Percentiles rank a stretch among this genome's conserved stretches.
Evolutionary conservation across 805 yeast genomes (phyloP).

Genomic region (Alloascoidea africana): DNA sequence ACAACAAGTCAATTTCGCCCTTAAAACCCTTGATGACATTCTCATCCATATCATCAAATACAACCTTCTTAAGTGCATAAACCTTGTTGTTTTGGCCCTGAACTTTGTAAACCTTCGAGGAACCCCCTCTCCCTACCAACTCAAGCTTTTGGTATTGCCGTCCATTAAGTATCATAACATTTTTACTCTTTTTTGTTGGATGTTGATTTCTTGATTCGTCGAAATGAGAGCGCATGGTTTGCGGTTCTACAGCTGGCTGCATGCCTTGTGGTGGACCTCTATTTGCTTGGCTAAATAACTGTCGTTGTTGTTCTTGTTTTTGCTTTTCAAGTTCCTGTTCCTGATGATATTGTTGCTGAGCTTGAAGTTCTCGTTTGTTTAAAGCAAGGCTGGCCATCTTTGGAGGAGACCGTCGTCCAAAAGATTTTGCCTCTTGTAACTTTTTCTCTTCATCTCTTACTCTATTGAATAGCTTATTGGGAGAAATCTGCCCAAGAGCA

Average conservation of each 20-base stretch:
- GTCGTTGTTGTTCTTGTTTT: slow-evolving; percentile 2
- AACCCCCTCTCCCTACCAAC: slow-evolving; percentile 78
- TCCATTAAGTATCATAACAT: slow-evolving; percentile 33
- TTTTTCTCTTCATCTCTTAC: neutral
- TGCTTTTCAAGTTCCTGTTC: neutral
- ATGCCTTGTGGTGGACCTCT: too few relatives aligned
- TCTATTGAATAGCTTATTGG: neutral
- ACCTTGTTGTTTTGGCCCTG: slow-evolving; percentile 37
- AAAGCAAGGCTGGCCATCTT: too few relatives aligned
- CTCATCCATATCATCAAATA: slow-evolving; percentile 68
- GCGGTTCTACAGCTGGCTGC: too few relatives aligned
- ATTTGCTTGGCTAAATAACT: slow-evolving; percentile 8
- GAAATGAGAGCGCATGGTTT: slow-evolving; percentile 9
- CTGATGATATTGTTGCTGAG: neutral
- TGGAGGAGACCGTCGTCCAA: too few relatives aligned
- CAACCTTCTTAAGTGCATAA: slow-evolving; percentile 65
- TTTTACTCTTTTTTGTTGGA: slow-evolving; percentile 12
- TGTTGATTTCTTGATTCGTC: slow-evolving; percentile 7
- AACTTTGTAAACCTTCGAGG: slow-evolving; percentile 81
- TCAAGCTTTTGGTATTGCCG: slow-evolving; percentile 60
- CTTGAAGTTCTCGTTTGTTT: too few relatives aligned
- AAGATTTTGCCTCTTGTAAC: too few relatives aligned
- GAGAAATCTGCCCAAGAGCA: neutral
- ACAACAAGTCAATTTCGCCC: slow-evolving; percentile 74
- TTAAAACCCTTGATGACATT: slow-evolving; percentile 63